phyloP scores from a whole-genome alignment of 163 green algal species.

The Prototheca cutis region DNA sequence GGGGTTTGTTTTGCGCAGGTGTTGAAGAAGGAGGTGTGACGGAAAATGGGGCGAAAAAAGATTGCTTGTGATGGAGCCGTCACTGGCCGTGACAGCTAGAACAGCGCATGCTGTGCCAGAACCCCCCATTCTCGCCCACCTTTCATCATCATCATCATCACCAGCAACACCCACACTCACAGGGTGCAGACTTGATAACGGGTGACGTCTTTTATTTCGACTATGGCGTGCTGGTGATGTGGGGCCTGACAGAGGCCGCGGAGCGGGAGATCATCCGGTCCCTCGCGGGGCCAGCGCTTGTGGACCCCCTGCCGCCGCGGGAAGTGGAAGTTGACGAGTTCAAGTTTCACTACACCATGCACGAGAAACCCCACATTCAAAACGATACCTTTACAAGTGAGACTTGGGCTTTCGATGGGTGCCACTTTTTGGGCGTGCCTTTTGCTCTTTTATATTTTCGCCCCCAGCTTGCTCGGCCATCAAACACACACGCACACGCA shows the following conservation, averaged over 20 bases:
- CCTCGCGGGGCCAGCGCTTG: constrained; percentile 28
- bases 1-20: no score
- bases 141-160: no score
- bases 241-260: constrained; percentile 49
- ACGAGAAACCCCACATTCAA: constrained; percentile 71
- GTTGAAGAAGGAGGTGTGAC: no score
- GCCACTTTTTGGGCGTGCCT: no score
- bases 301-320: constrained; percentile 30
- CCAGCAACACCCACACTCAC: no score
- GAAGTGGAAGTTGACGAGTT: constrained; percentile 70
- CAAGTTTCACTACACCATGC: constrained; percentile 57
- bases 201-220: constrained; percentile 76
- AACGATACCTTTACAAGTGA: constrained; percentile 73
- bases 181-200: background rate
- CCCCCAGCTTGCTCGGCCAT: no score
- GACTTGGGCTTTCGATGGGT: background rate
- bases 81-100: no score
- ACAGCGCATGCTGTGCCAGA: no score
- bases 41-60: no score
- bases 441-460: background rate
- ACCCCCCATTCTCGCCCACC: no score
- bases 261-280: constrained; percentile 37
- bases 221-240: constrained; percentile 45
- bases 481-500: background rate
- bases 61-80: no score